Percentiles rank a stretch among this genome's conserved stretches.
Evolutionary conservation across 345 rosid genomes (phyloP).

Genomic region (Isatis tinctoria): DNA sequence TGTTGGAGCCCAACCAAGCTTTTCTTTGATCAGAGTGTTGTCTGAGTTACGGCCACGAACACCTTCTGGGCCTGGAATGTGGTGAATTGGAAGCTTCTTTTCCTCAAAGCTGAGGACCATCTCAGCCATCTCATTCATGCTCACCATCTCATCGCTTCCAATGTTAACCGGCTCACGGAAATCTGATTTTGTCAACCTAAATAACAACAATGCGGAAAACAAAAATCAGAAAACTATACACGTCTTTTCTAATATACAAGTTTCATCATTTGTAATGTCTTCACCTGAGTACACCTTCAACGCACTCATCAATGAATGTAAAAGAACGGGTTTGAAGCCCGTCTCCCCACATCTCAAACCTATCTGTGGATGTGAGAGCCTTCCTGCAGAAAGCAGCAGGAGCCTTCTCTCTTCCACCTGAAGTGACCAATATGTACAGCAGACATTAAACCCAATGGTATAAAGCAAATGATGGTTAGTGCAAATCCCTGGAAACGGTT

Average conservation of each 20-base stretch:
- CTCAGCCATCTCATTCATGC: conserved; percentile 99
- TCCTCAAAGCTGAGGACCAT: conserved; percentile 87
- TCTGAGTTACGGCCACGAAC: conserved; percentile 99
- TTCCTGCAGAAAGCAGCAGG: conserved; percentile 99
- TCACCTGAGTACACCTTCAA: conserved; percentile 96
- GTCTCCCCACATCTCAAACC: conserved; percentile 99
- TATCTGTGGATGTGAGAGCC: conserved; percentile 71
- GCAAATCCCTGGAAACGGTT: background rate
- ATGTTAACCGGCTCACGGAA: conserved; percentile 98
- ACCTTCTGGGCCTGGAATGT: conserved; percentile 99
- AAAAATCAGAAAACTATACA: background rate
- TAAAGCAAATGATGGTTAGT: background rate
- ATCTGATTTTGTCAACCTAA: conserved; percentile 91
- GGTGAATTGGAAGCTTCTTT: conserved; percentile 86
- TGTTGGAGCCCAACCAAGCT: conserved; percentile 98
- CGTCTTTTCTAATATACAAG: background rate
- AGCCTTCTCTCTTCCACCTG: conserved; percentile 99
- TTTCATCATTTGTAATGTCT: background rate
- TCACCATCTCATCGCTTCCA: conserved; percentile 99
- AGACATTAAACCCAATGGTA: background rate
- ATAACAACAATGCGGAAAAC: background rate
- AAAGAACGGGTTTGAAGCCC: conserved; percentile 96
- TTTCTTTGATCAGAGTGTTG: conserved; percentile 93
- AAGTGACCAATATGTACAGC: background rate
- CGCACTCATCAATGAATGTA: conserved; percentile 99